These are phyloP conservation scores for Malassezia psittaci DNA, from an alignment of 1,284 basidiomycete genomes.

Conservation along the genomic window DNA sequence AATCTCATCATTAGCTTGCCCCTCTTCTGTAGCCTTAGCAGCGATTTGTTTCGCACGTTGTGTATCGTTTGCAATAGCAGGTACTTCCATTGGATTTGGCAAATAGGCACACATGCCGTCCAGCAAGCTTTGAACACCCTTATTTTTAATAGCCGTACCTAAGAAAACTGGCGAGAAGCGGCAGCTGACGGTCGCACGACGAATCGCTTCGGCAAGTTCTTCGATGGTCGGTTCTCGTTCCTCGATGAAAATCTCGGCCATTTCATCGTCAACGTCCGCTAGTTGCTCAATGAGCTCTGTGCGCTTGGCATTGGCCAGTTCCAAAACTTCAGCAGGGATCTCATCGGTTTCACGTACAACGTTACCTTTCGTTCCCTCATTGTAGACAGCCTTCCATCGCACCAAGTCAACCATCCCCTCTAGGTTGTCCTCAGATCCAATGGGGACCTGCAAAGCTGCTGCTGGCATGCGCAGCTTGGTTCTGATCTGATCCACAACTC, in stretches of 20 bases:
- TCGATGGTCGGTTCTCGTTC: conserved; percentile 50
- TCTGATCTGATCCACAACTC: conserved; percentile 84
- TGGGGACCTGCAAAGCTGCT: conserved; percentile 92
- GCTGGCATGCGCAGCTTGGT: conserved; percentile 82
- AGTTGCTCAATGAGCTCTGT: conserved; percentile 86
- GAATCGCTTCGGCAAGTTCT: conserved; percentile 72
- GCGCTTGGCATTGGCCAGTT: conserved; percentile 42
- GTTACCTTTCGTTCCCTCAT: conserved; percentile 83
- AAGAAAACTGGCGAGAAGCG: conserved; percentile 95
- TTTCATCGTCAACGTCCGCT: conserved; percentile 87
- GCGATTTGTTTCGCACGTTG: conserved; percentile 54
- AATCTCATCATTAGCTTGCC: conserved; percentile 27
- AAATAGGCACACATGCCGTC: conserved; percentile 95
- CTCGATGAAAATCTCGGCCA: conserved; percentile 81
- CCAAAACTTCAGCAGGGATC: conserved; percentile 64
- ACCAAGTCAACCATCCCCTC: conserved; percentile 87
- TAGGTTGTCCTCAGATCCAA: conserved; percentile 80
- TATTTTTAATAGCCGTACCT: conserved; percentile 96
- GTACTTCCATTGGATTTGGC: conserved; percentile 73
- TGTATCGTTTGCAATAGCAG: conserved; percentile 71
- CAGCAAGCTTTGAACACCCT: conserved; percentile 82
- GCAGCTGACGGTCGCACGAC: conserved; percentile 74
- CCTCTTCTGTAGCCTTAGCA: conserved; percentile 27
- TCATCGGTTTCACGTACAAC: conserved; percentile 75
- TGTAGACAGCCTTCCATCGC: conserved; percentile 87